Evolutionary conservation across 768 basidiomycete genomes (phyloP).

Genomic region (Suillus occidentalis): DNA sequence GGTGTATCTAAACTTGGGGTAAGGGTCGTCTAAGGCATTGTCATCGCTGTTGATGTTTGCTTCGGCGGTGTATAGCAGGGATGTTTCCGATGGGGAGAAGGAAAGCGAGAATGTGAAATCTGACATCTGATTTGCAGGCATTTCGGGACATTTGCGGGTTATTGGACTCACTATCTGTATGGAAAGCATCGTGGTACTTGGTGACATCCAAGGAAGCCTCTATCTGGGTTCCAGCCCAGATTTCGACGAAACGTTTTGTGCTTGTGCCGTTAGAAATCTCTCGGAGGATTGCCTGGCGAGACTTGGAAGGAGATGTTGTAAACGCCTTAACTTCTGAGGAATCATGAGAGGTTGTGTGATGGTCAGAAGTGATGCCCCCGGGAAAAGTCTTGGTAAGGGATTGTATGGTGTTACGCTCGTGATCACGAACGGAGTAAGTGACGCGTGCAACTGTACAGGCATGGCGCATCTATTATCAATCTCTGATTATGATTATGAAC

Average conservation of each 20-base stretch:
- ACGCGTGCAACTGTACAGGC: slow-evolving; percentile 41
- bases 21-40: slow-evolving; percentile 25
- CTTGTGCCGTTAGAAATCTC: slow-evolving; percentile 22
- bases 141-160: neutral
- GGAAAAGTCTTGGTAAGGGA: slow-evolving; percentile 40
- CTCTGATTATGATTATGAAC: slow-evolving; percentile 35
- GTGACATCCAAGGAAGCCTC: slow-evolving; percentile 56
- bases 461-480: neutral
- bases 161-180: slow-evolving; percentile 52
- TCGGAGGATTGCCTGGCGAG: slow-evolving; percentile 47
- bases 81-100: neutral
- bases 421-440: slow-evolving; percentile 49
- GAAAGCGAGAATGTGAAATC: slow-evolving; percentile 40
- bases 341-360: slow-evolving; percentile 13
- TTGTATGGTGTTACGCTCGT: slow-evolving; percentile 48
- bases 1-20: slow-evolving; percentile 49
- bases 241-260: slow-evolving; percentile 56
- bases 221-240: slow-evolving; percentile 50
- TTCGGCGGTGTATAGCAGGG: neutral
- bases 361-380: slow-evolving; percentile 9
- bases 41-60: slow-evolving; percentile 19
- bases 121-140: neutral
- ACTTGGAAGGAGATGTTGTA: slow-evolving; percentile 42
- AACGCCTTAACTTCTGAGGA: slow-evolving; percentile 40
- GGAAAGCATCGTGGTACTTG: slow-evolving; percentile 56